Evolutionary conservation across 176 grass and related monocot species (phyloP), one percentile per base, ranked within the genome.

Genomic region (Sorghum bicolor): DNA sequence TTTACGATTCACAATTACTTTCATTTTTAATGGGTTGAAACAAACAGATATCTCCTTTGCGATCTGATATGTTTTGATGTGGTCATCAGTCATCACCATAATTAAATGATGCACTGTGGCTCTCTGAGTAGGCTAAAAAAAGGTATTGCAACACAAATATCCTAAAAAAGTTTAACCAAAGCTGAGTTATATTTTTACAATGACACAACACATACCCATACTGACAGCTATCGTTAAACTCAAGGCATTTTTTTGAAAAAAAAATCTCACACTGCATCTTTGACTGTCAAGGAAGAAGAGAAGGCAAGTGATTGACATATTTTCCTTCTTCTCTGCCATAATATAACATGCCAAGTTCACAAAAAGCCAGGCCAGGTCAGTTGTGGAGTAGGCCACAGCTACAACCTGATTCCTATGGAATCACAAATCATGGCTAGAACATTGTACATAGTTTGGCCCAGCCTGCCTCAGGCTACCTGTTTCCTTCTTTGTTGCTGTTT

Each of bases 311-410:
- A 72, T 43, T 44, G 38, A 14, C 39, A 44, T 43, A 41, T 12
- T 43, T 71, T 43, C 38, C 69, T 28, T 70, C 67, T 70, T 72
- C 39, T 43, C n/a, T 44, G n/a, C n/a, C 5, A 26, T 16, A 53
- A 33, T 61, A 75, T 85, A 77, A 32, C 38, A 40, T 53, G 16
- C 9, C 82, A 84, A 76, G 44, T 68, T 76, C 29, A 52, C 32
- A 0, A 28, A 67, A 67, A 30, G 40, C 10, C 74, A 79, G 65
- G 20, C 75, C 66, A 85, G 36, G 19, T 77, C 33, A 5, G 17
- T 38, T 43, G 32, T 48, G 40, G 38, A 28, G 13, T 74, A 66
- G 52, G 38, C 28, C 79, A 48, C 41, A 5, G 39, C 52, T 69
- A 44, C 73, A 19, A 58, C 50, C 37, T 70, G 45, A 70, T 84